Conservation (phyloP, 2,329 filamentous ascomycete genomes). For the Colletotrichum graminicola region DNA sequence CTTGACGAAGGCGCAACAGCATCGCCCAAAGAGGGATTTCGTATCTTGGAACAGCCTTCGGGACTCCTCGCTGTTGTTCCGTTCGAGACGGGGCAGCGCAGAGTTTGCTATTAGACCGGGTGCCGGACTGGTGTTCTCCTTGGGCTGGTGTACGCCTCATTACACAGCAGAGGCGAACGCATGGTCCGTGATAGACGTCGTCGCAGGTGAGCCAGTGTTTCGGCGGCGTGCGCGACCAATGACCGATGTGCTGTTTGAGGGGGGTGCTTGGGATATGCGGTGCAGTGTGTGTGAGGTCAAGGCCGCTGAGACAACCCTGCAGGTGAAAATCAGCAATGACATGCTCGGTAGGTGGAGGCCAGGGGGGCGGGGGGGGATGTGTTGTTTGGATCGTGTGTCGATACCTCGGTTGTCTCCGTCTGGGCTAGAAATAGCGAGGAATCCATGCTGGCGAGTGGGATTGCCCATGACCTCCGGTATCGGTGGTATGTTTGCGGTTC, state of each 20-base stretch:
- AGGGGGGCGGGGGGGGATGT: too few species aligned
- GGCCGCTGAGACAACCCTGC: slow-evolving; percentile 13
- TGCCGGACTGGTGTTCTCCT: slow-evolving; percentile 23
- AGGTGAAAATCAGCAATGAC: neutral
- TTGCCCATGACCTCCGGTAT: neutral
- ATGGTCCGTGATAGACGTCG: slow-evolving; percentile 35
- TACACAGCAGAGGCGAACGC: slow-evolving; percentile 33
- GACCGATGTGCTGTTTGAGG: slow-evolving; percentile 23
- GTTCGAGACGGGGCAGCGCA: slow-evolving; percentile 7
- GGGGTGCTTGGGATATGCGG: slow-evolving; percentile 18
- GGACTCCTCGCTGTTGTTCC: slow-evolving; percentile 5
- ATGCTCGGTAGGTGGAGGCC: neutral
- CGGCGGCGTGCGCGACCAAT: slow-evolving; percentile 23
- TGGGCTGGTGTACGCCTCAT: slow-evolving; percentile 25
- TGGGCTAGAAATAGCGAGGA: neutral
- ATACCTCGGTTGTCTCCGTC: neutral
- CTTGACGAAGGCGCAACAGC: neutral
- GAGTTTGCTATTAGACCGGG: slow-evolving; percentile 38
- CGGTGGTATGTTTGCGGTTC: slow-evolving; percentile 33
- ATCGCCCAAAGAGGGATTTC: slow-evolving; percentile 2
- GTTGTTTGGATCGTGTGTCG: neutral
- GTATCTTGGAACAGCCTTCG: neutral
- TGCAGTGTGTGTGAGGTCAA: slow-evolving; percentile 21
- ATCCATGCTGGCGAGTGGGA: neutral
- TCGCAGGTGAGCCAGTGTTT: slow-evolving; percentile 24